phyloP scores from a whole-genome alignment of 2,329 filamentous ascomycete genomes.

The Aureobasidium zeae region DNA sequence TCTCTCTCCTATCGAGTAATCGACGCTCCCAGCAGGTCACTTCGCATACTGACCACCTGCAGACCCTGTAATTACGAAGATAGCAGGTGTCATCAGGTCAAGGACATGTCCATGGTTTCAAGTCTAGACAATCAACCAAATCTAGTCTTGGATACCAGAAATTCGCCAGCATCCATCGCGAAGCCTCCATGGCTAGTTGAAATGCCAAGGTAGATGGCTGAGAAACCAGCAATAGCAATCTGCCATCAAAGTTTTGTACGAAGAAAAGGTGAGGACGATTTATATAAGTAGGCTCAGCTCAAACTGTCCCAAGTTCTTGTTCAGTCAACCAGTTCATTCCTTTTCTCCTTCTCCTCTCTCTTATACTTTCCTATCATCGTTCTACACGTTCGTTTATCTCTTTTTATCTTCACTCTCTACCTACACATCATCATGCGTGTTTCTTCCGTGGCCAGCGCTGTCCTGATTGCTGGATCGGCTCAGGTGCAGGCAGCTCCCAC shows the following conservation, averaged over 20 bases:
- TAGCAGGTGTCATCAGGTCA: no score
- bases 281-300: constrained; percentile 5
- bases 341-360: neutral
- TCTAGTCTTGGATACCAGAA: neutral
- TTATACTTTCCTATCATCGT: neutral
- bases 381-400: no score
- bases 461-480: constrained; percentile 9
- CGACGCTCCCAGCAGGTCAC: no score
- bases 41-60: neutral
- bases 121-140: neutral
- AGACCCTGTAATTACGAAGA: neutral
- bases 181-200: constrained; percentile 1
- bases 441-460: constrained; percentile 8
- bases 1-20: constrained; percentile 6
- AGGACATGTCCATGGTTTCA: constrained; percentile 7
- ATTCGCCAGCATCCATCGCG: neutral
- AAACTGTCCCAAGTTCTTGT: neutral
- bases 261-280: neutral
- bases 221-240: neutral
- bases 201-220: neutral
- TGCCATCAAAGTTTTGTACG: neutral
- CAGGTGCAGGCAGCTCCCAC: constrained; percentile 13
- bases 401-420: neutral
- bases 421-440: constrained; percentile 5
- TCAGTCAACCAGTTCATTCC: constrained; percentile 1